Evolutionary conservation across 2,329 filamentous ascomycete species (phyloP).

Genomic region (Colletotrichum sp.): DNA sequence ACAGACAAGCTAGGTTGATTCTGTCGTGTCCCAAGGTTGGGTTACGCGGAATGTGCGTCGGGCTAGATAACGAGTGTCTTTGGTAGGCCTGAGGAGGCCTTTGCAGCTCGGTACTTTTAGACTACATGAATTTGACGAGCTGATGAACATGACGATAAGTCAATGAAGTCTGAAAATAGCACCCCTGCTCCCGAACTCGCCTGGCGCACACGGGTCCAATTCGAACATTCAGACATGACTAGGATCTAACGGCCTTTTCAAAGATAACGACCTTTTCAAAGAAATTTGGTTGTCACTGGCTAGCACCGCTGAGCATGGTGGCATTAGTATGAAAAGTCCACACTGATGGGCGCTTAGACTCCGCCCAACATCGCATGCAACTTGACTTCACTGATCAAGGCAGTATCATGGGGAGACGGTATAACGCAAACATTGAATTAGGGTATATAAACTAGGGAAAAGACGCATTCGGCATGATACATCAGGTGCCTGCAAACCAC

Average conservation of each 20-base stretch:
- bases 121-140: conserved; percentile 20
- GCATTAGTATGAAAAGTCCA: not conserved
- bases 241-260: not conserved
- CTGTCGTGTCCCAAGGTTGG: not conserved
- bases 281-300: not conserved
- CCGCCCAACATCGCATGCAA: not conserved
- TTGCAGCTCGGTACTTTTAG: not conserved
- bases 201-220: not conserved
- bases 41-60: not conserved
- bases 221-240: not conserved
- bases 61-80: not conserved
- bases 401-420: not conserved
- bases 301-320: not conserved
- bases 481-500: not conserved
- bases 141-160: not conserved
- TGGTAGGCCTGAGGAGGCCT: not conserved
- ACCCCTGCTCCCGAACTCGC: not conserved
- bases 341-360: not conserved
- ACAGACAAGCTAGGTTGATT: not conserved
- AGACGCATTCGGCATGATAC: not conserved
- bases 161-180: not conserved
- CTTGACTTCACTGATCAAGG: not conserved
- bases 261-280: not conserved
- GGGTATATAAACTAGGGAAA: not conserved
- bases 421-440: not conserved